Base-by-base conservation (phyloP, 2,329 filamentous ascomycete species). In the Knoxdaviesia capensis region DNA sequence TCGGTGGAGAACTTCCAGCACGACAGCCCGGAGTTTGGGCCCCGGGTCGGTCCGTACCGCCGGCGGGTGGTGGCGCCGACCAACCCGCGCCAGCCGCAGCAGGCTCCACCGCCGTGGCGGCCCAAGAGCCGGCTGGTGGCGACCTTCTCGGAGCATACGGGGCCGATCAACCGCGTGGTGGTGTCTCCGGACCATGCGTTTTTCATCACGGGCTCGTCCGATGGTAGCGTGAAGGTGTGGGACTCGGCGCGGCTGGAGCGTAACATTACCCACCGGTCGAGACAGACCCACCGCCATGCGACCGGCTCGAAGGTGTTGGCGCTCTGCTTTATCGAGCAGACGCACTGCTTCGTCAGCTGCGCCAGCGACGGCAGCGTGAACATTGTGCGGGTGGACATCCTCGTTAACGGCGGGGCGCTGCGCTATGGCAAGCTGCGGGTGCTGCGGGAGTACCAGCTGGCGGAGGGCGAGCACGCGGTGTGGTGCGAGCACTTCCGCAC, bases 401-500 rank as follows among this genome's bases (percentile, higher is more conserved):
- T 60, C 6, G 51, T 58, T 4, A 36, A 29, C 6, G 11, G 29
- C n/a, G 33, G 34, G n/a, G 57, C 60, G 20, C 69, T 71, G 41
- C 78, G 83, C 44, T 96, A 94, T 54, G 77, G 82, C 37, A 87
- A 84, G 51, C 69, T 88, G 36, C 74, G 68, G 8, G 53, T 84
- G 9, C 65, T 96, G 41, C 77, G 88, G 8, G 78, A 88, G 50
- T 88, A 92, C 56, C 77, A 83, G 48, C 72, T 98, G 9, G 73
- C 74, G 0, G 57, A 64, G 30, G 75, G 67, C 36, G 87, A 96
- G 55, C 76, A 80, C 53, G 86, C 81, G 1, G 73, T 93, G 1
- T 94, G 87, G 84, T 78, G 84, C 46, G 84, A 94, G 54, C 88
- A 98, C 59, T 94, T 85, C 59, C 84, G 84, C 48, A 69, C 78